Percentiles rank a stretch among this genome's conserved stretches.
phyloP scores from a whole-genome alignment of 306 rosid species.

The Medicago arabica region DNA sequence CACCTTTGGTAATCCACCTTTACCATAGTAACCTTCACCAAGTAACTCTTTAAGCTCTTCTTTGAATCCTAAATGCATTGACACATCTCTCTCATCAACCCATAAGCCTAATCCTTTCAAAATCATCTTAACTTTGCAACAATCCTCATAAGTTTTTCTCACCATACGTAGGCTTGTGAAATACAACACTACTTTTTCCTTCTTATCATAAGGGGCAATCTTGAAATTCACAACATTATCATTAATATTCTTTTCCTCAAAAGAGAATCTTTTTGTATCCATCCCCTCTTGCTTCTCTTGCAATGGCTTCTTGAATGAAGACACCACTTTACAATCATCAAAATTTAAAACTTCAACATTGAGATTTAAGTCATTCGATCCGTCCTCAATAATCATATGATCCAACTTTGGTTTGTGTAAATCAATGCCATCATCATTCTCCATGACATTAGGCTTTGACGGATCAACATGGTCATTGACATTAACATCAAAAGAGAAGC shows the following conservation, averaged over 20 bases:
- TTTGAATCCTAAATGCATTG: constrained; percentile 89
- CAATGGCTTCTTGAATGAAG: constrained; percentile 54
- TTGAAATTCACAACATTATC: constrained; percentile 35
- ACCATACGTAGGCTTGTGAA: constrained; percentile 86
- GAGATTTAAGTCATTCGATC: constrained; percentile 26
- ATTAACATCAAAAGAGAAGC: constrained; percentile 71
- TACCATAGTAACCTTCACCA: constrained; percentile 45
- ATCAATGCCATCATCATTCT: constrained; percentile 35
- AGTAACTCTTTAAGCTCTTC: constrained; percentile 77
- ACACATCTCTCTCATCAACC: constrained; percentile 87
- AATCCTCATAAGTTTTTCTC: constrained; percentile 88
- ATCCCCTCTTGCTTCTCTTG: constrained; percentile 30
- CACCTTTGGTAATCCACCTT: constrained; percentile 75
- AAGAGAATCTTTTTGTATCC: constrained; percentile 12
- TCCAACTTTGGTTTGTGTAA: constrained; percentile 16
- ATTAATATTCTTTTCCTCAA: constrained; percentile 39
- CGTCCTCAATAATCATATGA: constrained; percentile 16
- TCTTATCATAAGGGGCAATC: constrained; percentile 37
- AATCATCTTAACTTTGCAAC: constrained; percentile 73
- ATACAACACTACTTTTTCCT: constrained; percentile 65
- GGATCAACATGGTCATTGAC: constrained; percentile 44
- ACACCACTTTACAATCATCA: constrained; percentile 57
- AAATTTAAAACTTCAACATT: constrained; percentile 48
- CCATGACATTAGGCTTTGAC: constrained; percentile 38
- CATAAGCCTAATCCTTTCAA: constrained; percentile 64